These are phyloP conservation scores for Cytospora piceae DNA, from an alignment of 2,329 filamentous ascomycete species.

Conservation along the genomic window DNA sequence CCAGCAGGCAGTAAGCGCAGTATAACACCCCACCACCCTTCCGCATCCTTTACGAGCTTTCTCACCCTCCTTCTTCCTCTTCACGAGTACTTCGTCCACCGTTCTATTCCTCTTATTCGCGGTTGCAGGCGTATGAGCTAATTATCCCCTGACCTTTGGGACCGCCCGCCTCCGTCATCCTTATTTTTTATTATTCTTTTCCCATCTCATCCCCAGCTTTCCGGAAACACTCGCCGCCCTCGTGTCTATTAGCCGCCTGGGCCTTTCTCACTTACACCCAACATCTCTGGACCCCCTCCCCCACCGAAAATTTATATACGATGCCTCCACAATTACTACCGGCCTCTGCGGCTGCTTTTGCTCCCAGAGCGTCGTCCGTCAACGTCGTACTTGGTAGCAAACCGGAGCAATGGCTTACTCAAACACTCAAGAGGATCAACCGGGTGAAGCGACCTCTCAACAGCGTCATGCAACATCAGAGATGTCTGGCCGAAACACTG, in stretches of 20 bases:
- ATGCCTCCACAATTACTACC: conserved; percentile 96
- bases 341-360: conserved; percentile 94
- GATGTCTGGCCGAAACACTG: conserved; percentile 92
- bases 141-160: conserved; percentile 54
- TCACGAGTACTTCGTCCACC: conserved; percentile 63
- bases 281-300: conserved; percentile 17
- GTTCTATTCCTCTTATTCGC: conserved; percentile 61
- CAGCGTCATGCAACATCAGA: conserved; percentile 92
- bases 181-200: conserved; percentile 47
- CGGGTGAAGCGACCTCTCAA: conserved; percentile 95
- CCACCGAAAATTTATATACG: conserved; percentile 26
- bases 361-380: conserved; percentile 84
- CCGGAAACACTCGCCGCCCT: conserved; percentile 45
- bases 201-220: conserved; percentile 37
- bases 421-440: conserved; percentile 96
- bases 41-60: conserved; percentile 46
- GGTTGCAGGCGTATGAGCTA: conserved; percentile 65
- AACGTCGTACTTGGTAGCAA: conserved; percentile 88
- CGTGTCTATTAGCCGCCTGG: conserved; percentile 22
- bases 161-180: conserved; percentile 55
- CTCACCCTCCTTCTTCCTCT: conserved; percentile 53
- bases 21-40: conserved; percentile 58
- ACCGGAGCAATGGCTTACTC: conserved; percentile 94
- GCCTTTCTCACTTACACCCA: conserved; percentile 26
- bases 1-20: conserved; percentile 32